These are phyloP conservation scores for Arthrobotrys sinensis DNA, from an alignment of 2,329 filamentous ascomycete genomes.

Conservation along the genomic window DNA sequence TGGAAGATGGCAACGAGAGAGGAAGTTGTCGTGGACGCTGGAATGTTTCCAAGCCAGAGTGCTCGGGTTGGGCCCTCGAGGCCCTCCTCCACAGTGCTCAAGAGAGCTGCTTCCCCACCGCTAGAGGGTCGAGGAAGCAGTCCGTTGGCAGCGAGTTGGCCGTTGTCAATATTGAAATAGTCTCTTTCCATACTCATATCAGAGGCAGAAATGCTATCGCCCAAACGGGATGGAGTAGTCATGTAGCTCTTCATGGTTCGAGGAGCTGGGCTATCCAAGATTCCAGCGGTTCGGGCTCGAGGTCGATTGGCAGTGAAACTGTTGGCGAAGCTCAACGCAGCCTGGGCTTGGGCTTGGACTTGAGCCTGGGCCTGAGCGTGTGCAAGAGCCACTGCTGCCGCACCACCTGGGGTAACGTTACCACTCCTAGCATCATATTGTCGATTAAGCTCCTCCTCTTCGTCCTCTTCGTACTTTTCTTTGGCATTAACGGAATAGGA, in stretches of 20 bases:
- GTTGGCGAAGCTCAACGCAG: conserved; percentile 72
- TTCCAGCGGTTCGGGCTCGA: conserved; percentile 89
- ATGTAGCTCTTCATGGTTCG: conserved; percentile 80
- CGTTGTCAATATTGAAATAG: conserved; percentile 72
- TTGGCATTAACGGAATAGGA: conserved; percentile 99
- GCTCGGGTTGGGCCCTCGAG: conserved; percentile 92
- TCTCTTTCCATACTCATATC: conserved; percentile 76
- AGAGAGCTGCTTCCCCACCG: conserved; percentile 75
- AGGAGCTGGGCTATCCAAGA: conserved; percentile 82
- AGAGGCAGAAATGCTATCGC: conserved; percentile 81
- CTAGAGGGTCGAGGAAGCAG: conserved; percentile 80
- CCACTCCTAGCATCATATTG: conserved; percentile 75
- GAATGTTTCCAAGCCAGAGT: conserved; percentile 97
- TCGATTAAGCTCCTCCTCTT: conserved; percentile 77
- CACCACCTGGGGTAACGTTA: conserved; percentile 73
- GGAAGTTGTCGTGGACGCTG: conserved; percentile 94
- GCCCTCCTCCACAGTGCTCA: conserved; percentile 79
- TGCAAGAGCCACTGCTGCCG: conserved; percentile 74
- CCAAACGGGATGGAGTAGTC: conserved; percentile 81
- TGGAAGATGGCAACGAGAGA: conserved; percentile 96
- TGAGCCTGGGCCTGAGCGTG: conserved; percentile 76
- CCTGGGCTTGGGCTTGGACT: conserved; percentile 68
- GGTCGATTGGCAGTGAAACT: conserved; percentile 83
- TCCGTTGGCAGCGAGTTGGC: conserved; percentile 81
- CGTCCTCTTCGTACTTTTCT: conserved; percentile 93